phyloP scores from a whole-genome alignment of 1,284 basidiomycete species.

The Phenoliferia sp. region DNA sequence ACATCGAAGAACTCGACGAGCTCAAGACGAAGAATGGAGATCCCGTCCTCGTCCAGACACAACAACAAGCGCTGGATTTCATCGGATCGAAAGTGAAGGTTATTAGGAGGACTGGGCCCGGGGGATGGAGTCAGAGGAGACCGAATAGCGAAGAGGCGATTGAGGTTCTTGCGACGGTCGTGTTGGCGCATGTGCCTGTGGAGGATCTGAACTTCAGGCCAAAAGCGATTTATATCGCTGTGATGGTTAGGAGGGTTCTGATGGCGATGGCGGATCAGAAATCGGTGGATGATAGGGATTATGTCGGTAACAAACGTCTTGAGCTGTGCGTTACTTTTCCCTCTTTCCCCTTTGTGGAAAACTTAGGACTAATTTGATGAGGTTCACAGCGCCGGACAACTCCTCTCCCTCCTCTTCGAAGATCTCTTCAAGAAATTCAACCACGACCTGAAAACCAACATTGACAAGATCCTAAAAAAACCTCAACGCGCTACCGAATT shows the following conservation, averaged over 20 bases:
- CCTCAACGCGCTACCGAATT: constrained; percentile 91
- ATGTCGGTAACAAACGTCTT: constrained; percentile 97
- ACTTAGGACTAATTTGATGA: neutral
- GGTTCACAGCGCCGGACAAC: constrained; percentile 75
- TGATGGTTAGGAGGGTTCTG: constrained; percentile 93
- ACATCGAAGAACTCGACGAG: constrained; percentile 76
- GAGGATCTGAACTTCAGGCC: constrained; percentile 83
- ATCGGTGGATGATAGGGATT: constrained; percentile 97
- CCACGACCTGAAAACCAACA: constrained; percentile 87
- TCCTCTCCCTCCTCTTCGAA: constrained; percentile 92
- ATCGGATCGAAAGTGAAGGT: constrained; percentile 89
- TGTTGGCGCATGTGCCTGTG: constrained; percentile 94
- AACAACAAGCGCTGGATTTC: constrained; percentile 91
- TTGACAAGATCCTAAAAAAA: constrained; percentile 98
- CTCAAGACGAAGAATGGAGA: constrained; percentile 51
- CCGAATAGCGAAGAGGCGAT: constrained; percentile 91
- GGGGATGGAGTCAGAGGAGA: constrained; percentile 55
- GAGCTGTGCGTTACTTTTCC: constrained; percentile 66
- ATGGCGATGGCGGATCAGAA: constrained; percentile 96
- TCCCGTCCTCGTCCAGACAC: constrained; percentile 61
- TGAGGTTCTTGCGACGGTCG: constrained; percentile 93
- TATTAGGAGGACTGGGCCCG: constrained; percentile 62
- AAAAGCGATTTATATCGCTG: constrained; percentile 96
- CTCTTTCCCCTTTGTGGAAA: neutral
- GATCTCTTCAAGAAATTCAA: constrained; percentile 99